Evolutionary conservation across 495 filamentous ascomycete genomes (phyloP).

Genomic region (Penicillium pancosmium): DNA sequence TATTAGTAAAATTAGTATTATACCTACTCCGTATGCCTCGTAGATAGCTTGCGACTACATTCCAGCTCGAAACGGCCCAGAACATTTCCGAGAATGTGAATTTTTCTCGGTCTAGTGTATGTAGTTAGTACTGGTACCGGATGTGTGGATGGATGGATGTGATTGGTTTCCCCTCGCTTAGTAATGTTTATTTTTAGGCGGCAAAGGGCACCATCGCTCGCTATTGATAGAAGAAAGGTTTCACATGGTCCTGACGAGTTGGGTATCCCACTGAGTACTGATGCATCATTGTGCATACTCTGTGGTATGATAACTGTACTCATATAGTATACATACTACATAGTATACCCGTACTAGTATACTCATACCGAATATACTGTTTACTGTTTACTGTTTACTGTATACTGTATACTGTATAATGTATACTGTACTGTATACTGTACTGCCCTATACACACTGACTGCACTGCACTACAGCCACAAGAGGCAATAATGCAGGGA

Average conservation of each 20-base stretch:
- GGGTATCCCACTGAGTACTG: too few relatives aligned
- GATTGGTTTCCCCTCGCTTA: neutral
- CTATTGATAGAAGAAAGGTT: slow-evolving; percentile 32
- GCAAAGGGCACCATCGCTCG: slow-evolving; percentile 1
- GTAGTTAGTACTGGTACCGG: too few relatives aligned
- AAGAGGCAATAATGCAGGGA: slow-evolving; percentile 17
- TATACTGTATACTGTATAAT: neutral
- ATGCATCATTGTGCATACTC: neutral
- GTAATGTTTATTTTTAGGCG: slow-evolving; percentile 29
- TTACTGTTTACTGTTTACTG: too few relatives aligned
- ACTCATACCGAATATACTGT: neutral
- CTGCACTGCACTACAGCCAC: neutral
- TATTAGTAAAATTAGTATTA: too few relatives aligned
- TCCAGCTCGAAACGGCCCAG: too few relatives aligned
- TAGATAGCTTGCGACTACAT: too few relatives aligned
- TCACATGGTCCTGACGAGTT: slow-evolving; percentile 19
- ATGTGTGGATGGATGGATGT: neutral
- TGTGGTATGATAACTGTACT: too few relatives aligned
- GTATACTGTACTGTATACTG: slow-evolving; percentile 1
- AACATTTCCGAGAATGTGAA: too few relatives aligned
- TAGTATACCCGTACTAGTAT: neutral
- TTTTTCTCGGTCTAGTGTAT: too few relatives aligned
- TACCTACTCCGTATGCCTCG: too few relatives aligned
- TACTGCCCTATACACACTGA: neutral
- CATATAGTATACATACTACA: too few relatives aligned